A percentile compares a stretch with the other conserved stretches of the same genome.
phyloP scores from a whole-genome alignment of 768 basidiomycete species.

The Auricularia cornea region DNA sequence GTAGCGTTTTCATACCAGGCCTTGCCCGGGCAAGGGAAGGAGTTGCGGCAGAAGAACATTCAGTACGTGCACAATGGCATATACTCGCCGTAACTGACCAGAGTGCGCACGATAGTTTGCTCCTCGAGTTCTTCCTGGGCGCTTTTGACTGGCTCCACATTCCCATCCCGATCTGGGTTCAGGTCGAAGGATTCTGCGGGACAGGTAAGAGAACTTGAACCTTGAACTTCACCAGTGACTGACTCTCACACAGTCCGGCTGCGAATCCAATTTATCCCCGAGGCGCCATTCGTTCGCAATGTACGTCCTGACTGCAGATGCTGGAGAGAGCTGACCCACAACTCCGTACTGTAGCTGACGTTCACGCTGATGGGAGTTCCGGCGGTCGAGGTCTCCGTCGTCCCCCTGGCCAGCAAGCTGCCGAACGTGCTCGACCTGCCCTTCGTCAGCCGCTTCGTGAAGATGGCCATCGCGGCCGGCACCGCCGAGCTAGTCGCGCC shows the following conservation, averaged over 20 bases:
- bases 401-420: constrained; percentile 53
- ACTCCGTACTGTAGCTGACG: constrained; percentile 42
- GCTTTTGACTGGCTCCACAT: constrained; percentile 42
- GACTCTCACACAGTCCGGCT: constrained; percentile 32
- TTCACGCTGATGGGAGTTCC: constrained; percentile 69
- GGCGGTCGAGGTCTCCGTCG: constrained; percentile 52
- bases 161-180: constrained; percentile 59
- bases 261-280: constrained; percentile 55
- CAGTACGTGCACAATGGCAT: constrained; percentile 26
- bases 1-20: constrained; percentile 62
- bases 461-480: constrained; percentile 56
- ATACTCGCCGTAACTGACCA: constrained; percentile 13
- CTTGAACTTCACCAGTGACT: no score
- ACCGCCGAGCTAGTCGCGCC: constrained; percentile 54
- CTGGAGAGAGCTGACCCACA: constrained; percentile 43
- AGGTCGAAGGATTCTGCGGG: constrained; percentile 54
- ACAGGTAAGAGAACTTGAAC: constrained; percentile 19
- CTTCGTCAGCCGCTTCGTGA: constrained; percentile 58
- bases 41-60: constrained; percentile 45
- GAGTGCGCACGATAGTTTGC: constrained; percentile 38
- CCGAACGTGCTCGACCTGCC: constrained; percentile 73
- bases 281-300: constrained; percentile 34
- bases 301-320: constrained; percentile 7
- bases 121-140: constrained; percentile 63
- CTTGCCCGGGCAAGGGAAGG: constrained; percentile 38